Evolutionary conservation across 2,329 filamentous ascomycete species (phyloP).

Genomic region (Apiospora kogelbergensis): DNA sequence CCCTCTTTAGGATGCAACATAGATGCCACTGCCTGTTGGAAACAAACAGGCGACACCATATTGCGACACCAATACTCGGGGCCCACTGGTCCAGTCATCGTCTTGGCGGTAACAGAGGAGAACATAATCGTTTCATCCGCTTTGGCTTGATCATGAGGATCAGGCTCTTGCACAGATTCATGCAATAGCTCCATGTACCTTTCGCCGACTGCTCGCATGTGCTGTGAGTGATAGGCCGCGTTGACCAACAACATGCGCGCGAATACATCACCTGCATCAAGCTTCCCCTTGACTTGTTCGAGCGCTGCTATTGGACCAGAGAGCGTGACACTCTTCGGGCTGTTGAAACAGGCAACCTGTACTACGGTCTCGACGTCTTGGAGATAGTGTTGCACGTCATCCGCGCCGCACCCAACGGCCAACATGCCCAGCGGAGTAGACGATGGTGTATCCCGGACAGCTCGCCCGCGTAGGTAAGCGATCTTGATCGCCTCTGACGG

Average conservation of each 20-base stretch:
- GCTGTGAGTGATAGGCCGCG: slow-evolving; percentile 21
- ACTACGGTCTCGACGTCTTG: slow-evolving; percentile 13
- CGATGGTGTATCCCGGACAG: neutral
- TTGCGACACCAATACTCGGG: slow-evolving; percentile 29
- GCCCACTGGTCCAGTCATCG: neutral
- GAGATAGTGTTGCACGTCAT: neutral
- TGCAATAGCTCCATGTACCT: too few relatives aligned
- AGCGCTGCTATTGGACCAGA: slow-evolving; percentile 22
- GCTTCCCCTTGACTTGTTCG: neutral
- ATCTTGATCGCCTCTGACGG: slow-evolving; percentile 16
- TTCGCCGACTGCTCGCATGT: slow-evolving; percentile 15
- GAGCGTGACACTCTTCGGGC: slow-evolving; percentile 26
- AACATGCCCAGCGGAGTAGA: slow-evolving; percentile 19
- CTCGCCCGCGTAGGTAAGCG: slow-evolving; percentile 19
- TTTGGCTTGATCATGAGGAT: too few relatives aligned
- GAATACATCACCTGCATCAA: slow-evolving; percentile 20
- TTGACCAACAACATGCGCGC: slow-evolving; percentile 24
- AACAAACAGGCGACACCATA: slow-evolving; percentile 28
- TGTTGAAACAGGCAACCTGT: slow-evolving; percentile 30
- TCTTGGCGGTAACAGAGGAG: slow-evolving; percentile 16
- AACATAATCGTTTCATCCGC: slow-evolving; percentile 10
- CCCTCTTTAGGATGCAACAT: slow-evolving; percentile 7
- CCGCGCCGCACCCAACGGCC: slow-evolving; percentile 15
- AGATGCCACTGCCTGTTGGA: slow-evolving; percentile 19
- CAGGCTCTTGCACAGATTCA: neutral